A percentile compares a stretch with the other conserved stretches of the same genome.
Conservation (phyloP, 2,329 filamentous ascomycete genomes). For the Cytospora piceae region DNA sequence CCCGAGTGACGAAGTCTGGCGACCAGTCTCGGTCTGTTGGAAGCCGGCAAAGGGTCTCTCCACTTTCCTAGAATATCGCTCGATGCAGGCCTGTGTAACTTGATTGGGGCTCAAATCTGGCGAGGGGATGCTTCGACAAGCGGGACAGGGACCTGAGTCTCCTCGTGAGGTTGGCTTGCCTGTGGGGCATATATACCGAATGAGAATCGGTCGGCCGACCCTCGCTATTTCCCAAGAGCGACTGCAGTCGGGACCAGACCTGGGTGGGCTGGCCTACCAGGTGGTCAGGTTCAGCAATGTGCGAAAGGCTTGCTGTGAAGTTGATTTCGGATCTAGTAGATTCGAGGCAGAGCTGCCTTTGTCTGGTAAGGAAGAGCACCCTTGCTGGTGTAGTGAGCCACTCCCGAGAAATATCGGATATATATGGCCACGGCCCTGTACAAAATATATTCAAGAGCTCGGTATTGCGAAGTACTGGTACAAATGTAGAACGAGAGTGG, state of each 20-base stretch:
- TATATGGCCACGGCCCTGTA: constrained; percentile 11
- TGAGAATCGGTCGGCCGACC: constrained; percentile 17
- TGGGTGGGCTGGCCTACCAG: constrained; percentile 8
- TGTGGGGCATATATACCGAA: constrained; percentile 26
- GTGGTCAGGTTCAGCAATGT: constrained; percentile 6
- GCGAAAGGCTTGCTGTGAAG: constrained; percentile 15
- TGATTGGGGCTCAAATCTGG: constrained; percentile 13
- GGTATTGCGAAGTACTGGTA: constrained; percentile 22
- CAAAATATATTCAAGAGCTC: constrained; percentile 3
- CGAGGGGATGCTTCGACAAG: constrained; percentile 22
- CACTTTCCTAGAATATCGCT: background rate
- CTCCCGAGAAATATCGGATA: constrained; percentile 11
- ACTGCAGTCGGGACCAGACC: constrained; percentile 14
- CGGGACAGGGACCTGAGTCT: constrained; percentile 19
- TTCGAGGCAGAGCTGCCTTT: constrained; percentile 16
- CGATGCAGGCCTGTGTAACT: constrained; percentile 13
- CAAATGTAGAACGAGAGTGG: constrained; percentile 14
- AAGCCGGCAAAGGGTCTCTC: constrained; percentile 2
- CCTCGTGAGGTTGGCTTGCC: constrained; percentile 16
- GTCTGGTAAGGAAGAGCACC: constrained; percentile 7
- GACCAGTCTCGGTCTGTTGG: background rate
- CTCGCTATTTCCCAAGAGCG: constrained; percentile 9
- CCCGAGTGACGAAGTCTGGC: background rate
- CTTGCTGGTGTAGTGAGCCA: constrained; percentile 14
- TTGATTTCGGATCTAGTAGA: constrained; percentile 13